Conservation (phyloP, 352 stramenopile species). For the Globisporangium mamillatum region DNA sequence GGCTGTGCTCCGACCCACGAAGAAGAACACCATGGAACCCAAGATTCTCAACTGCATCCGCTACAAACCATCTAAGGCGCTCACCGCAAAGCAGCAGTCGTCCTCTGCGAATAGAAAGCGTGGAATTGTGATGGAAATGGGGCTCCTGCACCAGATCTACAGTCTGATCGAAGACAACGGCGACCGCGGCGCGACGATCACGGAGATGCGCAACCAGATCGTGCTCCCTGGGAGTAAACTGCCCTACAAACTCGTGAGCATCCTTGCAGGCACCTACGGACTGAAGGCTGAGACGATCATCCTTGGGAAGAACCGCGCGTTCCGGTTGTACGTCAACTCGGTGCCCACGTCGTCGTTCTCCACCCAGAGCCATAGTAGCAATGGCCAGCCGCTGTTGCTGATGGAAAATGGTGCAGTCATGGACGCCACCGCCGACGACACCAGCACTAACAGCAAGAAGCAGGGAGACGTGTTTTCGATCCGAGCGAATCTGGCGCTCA, state of each 20-base stretch:
- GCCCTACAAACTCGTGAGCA: conserved; percentile 72
- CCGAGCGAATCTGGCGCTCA: conserved; percentile 54
- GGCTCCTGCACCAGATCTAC: conserved; percentile 71
- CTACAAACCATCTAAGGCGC: conserved; percentile 35
- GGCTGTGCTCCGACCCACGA: conserved; percentile 59
- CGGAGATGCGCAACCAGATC: conserved; percentile 72
- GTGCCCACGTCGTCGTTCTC: conserved; percentile 3
- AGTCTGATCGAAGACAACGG: conserved; percentile 66
- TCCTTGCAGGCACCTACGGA: conserved; percentile 65
- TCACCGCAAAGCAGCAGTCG: neutral
- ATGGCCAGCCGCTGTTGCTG: conserved; percentile 7
- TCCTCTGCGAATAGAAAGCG: neutral
- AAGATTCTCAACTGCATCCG: conserved; percentile 83
- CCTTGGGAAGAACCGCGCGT: conserved; percentile 80
- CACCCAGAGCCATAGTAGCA: conserved; percentile 1
- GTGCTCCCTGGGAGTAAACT: conserved; percentile 71
- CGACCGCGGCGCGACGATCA: conserved; percentile 60
- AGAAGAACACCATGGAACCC: conserved; percentile 47
- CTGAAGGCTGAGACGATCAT: conserved; percentile 76
- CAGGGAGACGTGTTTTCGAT: conserved; percentile 31
- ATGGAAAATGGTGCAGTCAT: conserved; percentile 11
- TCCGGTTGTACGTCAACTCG: conserved; percentile 50
- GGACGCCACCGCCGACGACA: neutral
- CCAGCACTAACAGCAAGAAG: neutral
- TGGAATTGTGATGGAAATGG: conserved; percentile 64